Conservation (phyloP, 176 grass and related monocot species). For the Hyparrhenia diplandra region DNA sequence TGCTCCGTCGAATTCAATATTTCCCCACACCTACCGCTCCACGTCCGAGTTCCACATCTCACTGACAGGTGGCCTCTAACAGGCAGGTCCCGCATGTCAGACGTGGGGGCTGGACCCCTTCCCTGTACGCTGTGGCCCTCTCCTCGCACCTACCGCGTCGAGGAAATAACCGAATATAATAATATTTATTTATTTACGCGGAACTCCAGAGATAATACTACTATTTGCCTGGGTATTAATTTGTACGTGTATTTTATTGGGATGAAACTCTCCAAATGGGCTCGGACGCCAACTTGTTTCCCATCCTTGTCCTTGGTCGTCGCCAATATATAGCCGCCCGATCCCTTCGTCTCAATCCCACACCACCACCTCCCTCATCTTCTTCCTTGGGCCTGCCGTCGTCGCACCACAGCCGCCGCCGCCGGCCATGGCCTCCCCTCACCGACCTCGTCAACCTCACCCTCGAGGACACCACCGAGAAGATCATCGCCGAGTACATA, state of each 20-base stretch:
- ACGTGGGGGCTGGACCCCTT: rapidly evolving
- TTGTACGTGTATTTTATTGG: too few relatives aligned
- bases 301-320: conserved; percentile 19
- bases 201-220: background rate
- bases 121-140: background rate
- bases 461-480: conserved; percentile 68
- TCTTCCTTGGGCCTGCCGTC: background rate
- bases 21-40: background rate
- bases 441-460: conserved; percentile 91
- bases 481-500: conserved; percentile 99
- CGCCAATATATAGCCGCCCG: conserved; percentile 41
- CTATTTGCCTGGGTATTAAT: too few relatives aligned
- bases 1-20: background rate
- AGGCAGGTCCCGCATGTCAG: background rate
- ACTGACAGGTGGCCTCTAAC: rapidly evolving
- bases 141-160: background rate
- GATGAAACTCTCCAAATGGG: too few relatives aligned
- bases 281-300: conserved; percentile 29
- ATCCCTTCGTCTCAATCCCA: conserved; percentile 13
- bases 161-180: background rate
- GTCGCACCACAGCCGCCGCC: background rate
- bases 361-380: background rate
- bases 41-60: rapidly evolving
- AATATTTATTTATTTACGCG: too few relatives aligned
- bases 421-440: conserved; percentile 80